Percentiles rank a stretch among this genome's conserved stretches.
Conservation (phyloP, 345 rosid species). For the Hypericum perforatum region DNA sequence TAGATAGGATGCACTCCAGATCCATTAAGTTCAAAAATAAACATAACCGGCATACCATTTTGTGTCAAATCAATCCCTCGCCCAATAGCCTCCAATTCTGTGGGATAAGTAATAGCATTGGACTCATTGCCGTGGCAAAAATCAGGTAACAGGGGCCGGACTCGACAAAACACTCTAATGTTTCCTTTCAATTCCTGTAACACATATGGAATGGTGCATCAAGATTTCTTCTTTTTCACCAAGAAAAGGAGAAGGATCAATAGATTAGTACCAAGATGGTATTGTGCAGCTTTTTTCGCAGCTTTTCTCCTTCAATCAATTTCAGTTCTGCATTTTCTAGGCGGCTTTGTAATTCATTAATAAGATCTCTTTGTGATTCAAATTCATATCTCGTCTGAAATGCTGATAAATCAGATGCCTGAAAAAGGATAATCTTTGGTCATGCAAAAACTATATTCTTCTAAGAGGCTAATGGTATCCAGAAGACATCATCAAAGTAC, state of each 20-base stretch:
- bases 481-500: slow-evolving; percentile 21
- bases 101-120: slow-evolving; percentile 58
- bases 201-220: slow-evolving; percentile 14
- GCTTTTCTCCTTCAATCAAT: slow-evolving; percentile 81
- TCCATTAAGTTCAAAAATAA: too few relatives aligned
- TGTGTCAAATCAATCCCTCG: slow-evolving; percentile 66
- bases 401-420: slow-evolving; percentile 72
- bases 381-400: slow-evolving; percentile 66
- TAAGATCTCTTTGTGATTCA: slow-evolving; percentile 61
- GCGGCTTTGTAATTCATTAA: slow-evolving; percentile 46
- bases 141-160: slow-evolving; percentile 72
- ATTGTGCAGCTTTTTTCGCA: slow-evolving; percentile 89
- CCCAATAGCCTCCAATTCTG: slow-evolving; percentile 64
- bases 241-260: not conserved
- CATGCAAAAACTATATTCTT: too few relatives aligned
- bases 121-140: slow-evolving; percentile 47
- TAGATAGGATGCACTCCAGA: too few relatives aligned
- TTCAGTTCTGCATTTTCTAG: slow-evolving; percentile 82
- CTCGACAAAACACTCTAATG: slow-evolving; percentile 96
- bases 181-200: slow-evolving; percentile 90
- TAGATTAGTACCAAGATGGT: slow-evolving; percentile 63
- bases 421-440: slow-evolving; percentile 8
- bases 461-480: not conserved
- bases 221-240: not conserved
- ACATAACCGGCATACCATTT: slow-evolving; percentile 40